phyloP scores from a whole-genome alignment of 2,329 filamentous ascomycete genomes.

The Gliomastix tumulicola region DNA sequence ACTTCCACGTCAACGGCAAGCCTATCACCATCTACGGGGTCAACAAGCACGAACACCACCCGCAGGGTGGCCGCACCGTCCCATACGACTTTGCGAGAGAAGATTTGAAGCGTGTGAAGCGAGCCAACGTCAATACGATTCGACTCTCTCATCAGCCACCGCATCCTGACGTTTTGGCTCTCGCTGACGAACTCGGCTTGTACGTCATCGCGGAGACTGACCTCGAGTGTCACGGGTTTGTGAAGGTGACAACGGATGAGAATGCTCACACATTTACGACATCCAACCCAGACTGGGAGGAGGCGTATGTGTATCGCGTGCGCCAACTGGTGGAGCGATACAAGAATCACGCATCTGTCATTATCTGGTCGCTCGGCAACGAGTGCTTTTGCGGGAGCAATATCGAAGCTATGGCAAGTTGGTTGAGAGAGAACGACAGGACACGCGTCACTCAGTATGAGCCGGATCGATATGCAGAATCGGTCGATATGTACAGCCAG shows the following conservation, averaged over 20 bases:
- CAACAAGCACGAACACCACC: slow-evolving; percentile 67
- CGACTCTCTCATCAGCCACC: slow-evolving; percentile 63
- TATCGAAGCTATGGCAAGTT: slow-evolving; percentile 60
- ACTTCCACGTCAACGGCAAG: slow-evolving; percentile 56
- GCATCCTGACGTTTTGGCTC: slow-evolving; percentile 49
- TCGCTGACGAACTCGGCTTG: slow-evolving; percentile 58
- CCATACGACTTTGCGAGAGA: slow-evolving; percentile 51
- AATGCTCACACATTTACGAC: too few species aligned
- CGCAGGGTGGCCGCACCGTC: slow-evolving; percentile 53
- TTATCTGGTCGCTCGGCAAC: slow-evolving; percentile 69
- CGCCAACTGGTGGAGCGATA: slow-evolving; percentile 59
- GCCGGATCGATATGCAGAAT: slow-evolving; percentile 50
- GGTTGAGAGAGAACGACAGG: slow-evolving; percentile 48
- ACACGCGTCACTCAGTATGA: slow-evolving; percentile 60
- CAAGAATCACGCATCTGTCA: slow-evolving; percentile 62
- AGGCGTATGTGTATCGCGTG: slow-evolving; percentile 62
- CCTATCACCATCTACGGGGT: slow-evolving; percentile 55
- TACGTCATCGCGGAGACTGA: slow-evolving; percentile 50
- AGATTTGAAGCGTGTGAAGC: slow-evolving; percentile 63
- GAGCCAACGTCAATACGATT: slow-evolving; percentile 64
- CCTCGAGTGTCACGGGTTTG: too few species aligned
- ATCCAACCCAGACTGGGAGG: slow-evolving; percentile 53
- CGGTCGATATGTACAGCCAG: slow-evolving; percentile 59
- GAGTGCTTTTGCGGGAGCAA: slow-evolving; percentile 67
- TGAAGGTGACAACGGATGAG: too few species aligned